These are phyloP conservation scores for Crithidia acanthocephali DNA, from an alignment of 208 protist species.

Conservation along the genomic window DNA sequence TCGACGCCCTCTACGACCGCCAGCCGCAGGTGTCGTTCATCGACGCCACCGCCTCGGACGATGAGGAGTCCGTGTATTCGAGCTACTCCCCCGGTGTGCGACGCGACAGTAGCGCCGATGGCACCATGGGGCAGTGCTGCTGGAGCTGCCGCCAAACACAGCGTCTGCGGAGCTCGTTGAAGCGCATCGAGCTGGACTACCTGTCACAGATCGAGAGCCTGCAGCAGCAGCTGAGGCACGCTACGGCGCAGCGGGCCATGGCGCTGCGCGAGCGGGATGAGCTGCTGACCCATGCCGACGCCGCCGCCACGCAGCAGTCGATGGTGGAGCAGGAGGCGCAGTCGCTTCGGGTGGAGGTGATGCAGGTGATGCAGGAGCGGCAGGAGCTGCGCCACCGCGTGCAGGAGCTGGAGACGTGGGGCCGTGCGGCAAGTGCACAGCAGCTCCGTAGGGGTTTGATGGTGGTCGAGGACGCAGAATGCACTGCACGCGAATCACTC, in stretches of 20 bases:
- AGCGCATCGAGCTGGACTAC: constrained; percentile 31
- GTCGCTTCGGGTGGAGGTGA: constrained; percentile 24
- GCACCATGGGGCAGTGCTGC: constrained; percentile 1
- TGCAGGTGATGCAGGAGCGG: constrained; percentile 17
- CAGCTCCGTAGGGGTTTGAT: background rate
- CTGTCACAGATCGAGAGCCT: constrained; percentile 22
- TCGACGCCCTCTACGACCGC: constrained; percentile 24
- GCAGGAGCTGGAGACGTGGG: constrained; percentile 5
- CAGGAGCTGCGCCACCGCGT: constrained; percentile 16
- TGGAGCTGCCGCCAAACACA: constrained; percentile 22
- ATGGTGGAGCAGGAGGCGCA: constrained; percentile 25
- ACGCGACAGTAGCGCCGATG: background rate
- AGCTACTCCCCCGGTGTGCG: background rate
- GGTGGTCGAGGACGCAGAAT: constrained; percentile 5
- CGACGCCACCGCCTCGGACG: background rate
- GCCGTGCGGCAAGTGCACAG: background rate
- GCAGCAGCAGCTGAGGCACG: constrained; percentile 22
- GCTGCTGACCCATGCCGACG: constrained; percentile 23
- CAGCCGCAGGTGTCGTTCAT: constrained; percentile 11
- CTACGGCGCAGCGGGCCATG: constrained; percentile 18
- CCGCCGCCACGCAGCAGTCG: background rate
- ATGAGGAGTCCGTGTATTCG: background rate
- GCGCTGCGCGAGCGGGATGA: constrained; percentile 33
- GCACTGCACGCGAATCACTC: background rate
- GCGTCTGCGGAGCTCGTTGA: constrained; percentile 26